Evolutionary conservation across 192 early-diverging fungal species (phyloP).

Genomic region (Backusella macrospora): DNA sequence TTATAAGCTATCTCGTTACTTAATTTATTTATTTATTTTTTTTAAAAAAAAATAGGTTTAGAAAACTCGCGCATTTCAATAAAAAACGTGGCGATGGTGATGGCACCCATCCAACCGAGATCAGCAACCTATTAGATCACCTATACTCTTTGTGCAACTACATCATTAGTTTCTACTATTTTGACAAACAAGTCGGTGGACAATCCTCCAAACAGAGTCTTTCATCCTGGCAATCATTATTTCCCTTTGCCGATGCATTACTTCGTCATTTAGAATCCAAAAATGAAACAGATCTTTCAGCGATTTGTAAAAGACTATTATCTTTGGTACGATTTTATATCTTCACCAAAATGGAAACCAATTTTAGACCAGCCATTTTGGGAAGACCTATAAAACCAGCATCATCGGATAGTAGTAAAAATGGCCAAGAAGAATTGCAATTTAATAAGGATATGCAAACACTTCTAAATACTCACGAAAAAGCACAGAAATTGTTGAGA

Average conservation of each 20-base stretch:
- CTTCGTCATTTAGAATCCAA: slow-evolving; percentile 12
- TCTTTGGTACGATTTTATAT: slow-evolving; percentile 28
- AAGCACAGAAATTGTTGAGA: slow-evolving; percentile 17
- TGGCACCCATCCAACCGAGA: not conserved
- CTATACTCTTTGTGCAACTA: slow-evolving; percentile 26
- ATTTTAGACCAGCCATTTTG: not conserved
- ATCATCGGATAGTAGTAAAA: not conserved
- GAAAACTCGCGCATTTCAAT: slow-evolving; percentile 17
- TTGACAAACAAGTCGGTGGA: slow-evolving; percentile 10
- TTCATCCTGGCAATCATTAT: slow-evolving; percentile 19
- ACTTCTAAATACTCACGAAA: slow-evolving; percentile 12
- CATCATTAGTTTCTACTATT: slow-evolving; percentile 23
- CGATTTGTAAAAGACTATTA: slow-evolving; percentile 4
- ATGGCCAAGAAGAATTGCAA: not conserved
- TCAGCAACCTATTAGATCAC: slow-evolving; percentile 15
- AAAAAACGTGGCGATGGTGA: slow-evolving; percentile 26
- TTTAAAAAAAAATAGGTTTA: slow-evolving; percentile 19
- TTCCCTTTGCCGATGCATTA: slow-evolving; percentile 25
- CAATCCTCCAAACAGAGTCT: not conserved
- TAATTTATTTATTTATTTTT: slow-evolving; percentile 14
- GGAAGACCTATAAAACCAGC: not conserved
- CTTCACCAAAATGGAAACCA: slow-evolving; percentile 3
- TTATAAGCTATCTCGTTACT: not conserved
- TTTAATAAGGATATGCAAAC: not conserved
- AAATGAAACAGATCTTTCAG: slow-evolving; percentile 20